Base-by-base conservation (phyloP, 2,329 filamentous ascomycete genomes). In the Paraphoma chrysanthemicola region DNA sequence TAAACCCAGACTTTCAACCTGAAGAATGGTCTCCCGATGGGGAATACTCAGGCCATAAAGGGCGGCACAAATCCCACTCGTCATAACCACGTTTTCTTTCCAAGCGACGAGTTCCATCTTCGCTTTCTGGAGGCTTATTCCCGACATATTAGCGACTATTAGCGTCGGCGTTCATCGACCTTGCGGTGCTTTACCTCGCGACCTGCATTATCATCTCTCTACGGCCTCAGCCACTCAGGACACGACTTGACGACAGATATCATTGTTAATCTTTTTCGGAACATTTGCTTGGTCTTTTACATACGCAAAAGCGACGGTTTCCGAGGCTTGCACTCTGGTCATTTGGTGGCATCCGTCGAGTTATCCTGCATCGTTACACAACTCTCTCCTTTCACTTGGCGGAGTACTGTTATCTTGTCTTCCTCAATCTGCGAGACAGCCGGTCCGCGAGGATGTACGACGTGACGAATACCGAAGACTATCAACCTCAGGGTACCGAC, bases 1-100 rank as follows among this genome's bases (percentile, higher is more conserved):
- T 79, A 56, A 84, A 83, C 60, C 78, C 80, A 17, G 80, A 83
- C 31, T 84, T 84, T 63, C 80, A 83, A 55, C 82, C 82, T 6
- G 81, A 83, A 60, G 79, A 83, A 56, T 83, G 82, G 81, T 76
- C 74, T 59, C 82, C 82, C 3, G 80, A 81, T 17, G 71, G 76
- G 51, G 81, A 82, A 48, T 82, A 81, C 56, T 69, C 76, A 14
- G 67, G 67, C 38, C 71, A 72, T 43, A 74, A 74, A 58, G 69
- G 70, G 31, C 72, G 74, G 50, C 71, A 77, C 65, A 77, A 77
- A 58, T 76, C 73, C 7, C 64, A 70, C 39, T 74, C 71, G 10
- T 71, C 71, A 51, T 75, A 67, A 65, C 38, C 54, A 48, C 41
- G 33, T 51, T 62, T 62, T 59, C 33, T 31, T 54, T 58, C 49